These are phyloP conservation scores for Graphilbum sp. DNA, from an alignment of 2,329 filamentous ascomycete genomes.

Conservation along the genomic window DNA sequence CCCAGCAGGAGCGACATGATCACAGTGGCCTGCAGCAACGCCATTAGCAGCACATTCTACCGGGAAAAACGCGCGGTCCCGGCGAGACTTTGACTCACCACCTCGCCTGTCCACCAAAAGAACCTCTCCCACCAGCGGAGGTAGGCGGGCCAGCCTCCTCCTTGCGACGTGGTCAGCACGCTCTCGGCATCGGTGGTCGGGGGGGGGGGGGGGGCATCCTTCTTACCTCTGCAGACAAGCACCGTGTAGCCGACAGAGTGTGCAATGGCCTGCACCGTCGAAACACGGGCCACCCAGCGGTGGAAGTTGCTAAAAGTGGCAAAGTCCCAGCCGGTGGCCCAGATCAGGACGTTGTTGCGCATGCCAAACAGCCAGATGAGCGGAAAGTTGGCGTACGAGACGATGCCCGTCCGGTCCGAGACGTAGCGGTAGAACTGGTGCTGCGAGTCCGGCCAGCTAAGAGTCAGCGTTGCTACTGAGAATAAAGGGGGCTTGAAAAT, in stretches of 20 bases:
- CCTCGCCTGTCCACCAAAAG: constrained; percentile 8
- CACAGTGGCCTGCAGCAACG: constrained; percentile 18
- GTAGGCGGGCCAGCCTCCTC: not conserved
- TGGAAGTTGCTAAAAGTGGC: constrained; percentile 51
- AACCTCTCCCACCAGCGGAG: not conserved
- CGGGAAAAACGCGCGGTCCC: not conserved
- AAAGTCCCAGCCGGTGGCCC: constrained; percentile 54
- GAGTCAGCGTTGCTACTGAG: not conserved
- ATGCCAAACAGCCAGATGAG: constrained; percentile 36
- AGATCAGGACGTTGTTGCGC: constrained; percentile 49
- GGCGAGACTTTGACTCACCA: constrained; percentile 2
- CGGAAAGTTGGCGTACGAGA: constrained; percentile 7
- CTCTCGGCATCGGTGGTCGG: too few species aligned
- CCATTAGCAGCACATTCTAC: not conserved
- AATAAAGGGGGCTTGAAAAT: too few species aligned
- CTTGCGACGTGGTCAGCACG: not conserved
- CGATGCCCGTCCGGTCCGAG: constrained; percentile 10
- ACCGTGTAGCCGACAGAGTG: constrained; percentile 45
- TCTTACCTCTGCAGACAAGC: constrained; percentile 15
- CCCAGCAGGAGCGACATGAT: constrained; percentile 27
- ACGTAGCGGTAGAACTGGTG: constrained; percentile 9
- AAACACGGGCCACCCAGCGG: constrained; percentile 46
- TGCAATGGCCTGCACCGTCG: constrained; percentile 43
- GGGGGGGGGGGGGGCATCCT: too few species aligned
- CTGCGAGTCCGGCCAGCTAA: constrained; percentile 3